Base-by-base conservation (phyloP, 2,329 filamentous ascomycete species). In the Coniochaeta sp. region DNA sequence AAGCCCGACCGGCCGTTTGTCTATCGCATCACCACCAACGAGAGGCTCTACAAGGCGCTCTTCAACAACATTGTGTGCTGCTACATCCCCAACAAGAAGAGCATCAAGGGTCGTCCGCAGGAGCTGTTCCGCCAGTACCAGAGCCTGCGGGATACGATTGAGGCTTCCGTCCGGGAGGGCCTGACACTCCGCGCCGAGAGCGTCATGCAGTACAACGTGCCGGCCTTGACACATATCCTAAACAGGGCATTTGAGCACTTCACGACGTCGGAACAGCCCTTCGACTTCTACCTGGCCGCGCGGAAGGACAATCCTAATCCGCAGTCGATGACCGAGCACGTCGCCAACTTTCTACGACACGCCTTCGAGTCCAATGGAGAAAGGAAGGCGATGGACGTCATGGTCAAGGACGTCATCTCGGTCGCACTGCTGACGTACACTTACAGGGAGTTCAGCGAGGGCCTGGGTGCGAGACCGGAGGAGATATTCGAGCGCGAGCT, bases 221-320 rank as follows among this genome's bases (percentile, higher is more conserved):
- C 64, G 24, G 59, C 57, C 40, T 47, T 64, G 14, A 63, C 62
- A 2, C 63, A 65, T 55, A 63, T 65, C 58, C 63, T 65, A 33
- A 62, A 55, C 24, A 60, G 59, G 14, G 64, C 61, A 12, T 65
- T 65, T 26, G 63, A 62, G 52, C 64, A 65, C 54, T 65, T 65
- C 58, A 40, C 56, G 2, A 58, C 60, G 6, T 64, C 63, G 8
- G 64, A 65, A 24, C 47, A 63, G 4, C 64, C 64, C 1, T 64
- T 65, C 54, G 63, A 64, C 40, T 65, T 65, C 59, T 65, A 61
- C 36, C 57, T 57, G 16, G 64, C 64, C 31, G 61, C 63, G 22
- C 40, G 64, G 12, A 59, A 58, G 22, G 63, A 64, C 44, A 65
- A 64, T 24, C 64, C 64, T 14, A 64, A 60, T 24, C 64, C 64